Evolutionary conservation across 495 filamentous ascomycete genomes (phyloP).

Genomic region (Thermochaetoides thermophila): DNA sequence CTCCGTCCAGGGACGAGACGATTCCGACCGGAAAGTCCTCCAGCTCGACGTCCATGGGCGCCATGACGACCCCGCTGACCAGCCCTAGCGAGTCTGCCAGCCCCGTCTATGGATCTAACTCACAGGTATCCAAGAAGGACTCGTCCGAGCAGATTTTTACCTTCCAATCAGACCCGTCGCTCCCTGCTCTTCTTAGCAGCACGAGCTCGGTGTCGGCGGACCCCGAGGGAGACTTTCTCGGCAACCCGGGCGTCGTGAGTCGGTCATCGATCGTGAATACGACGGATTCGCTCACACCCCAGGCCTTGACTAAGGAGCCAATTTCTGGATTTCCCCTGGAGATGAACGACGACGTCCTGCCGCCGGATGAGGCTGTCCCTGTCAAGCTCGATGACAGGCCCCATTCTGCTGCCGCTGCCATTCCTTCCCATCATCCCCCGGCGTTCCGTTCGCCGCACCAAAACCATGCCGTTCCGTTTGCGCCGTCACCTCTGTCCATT

Average conservation of each 20-base stretch:
- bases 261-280: conserved; percentile 29
- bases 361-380: conserved; percentile 7
- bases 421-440: too few species aligned
- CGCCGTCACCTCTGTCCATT: background rate
- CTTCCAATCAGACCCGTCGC: conserved; percentile 58
- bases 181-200: conserved; percentile 63
- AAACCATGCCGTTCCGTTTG: too few species aligned
- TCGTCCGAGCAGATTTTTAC: conserved; percentile 44
- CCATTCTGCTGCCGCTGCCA: background rate
- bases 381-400: conserved; percentile 12
- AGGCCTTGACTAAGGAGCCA: conserved; percentile 32
- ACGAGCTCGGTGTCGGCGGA: conserved; percentile 63
- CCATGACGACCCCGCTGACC: conserved; percentile 28
- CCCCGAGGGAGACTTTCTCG: conserved; percentile 38
- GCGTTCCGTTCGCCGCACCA: too few species aligned
- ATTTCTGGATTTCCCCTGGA: conserved; percentile 26
- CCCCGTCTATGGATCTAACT: conserved; percentile 39
- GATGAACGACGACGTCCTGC: conserved; percentile 15
- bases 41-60: conserved; percentile 30
- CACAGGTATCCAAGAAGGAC: conserved; percentile 37
- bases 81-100: conserved; percentile 39
- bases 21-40: conserved; percentile 28
- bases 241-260: conserved; percentile 30
- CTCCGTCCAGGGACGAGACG: conserved; percentile 22
- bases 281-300: conserved; percentile 38